Percentiles rank a stretch among this genome's conserved stretches.
Evolutionary conservation across 495 filamentous ascomycete genomes (phyloP).

Genomic region (Trypethelium eluteriae): DNA sequence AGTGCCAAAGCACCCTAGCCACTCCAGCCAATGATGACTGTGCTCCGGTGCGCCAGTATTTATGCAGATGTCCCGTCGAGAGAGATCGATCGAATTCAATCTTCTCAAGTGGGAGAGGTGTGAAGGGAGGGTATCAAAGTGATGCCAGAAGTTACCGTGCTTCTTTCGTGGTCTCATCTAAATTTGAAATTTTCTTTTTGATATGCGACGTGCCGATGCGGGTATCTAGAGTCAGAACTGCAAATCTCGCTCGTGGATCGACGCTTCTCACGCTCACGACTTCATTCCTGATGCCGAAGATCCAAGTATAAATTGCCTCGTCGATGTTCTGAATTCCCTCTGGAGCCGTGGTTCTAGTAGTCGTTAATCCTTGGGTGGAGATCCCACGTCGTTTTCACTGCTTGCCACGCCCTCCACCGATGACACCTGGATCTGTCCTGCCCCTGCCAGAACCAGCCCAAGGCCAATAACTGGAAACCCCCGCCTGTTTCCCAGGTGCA

Average conservation of each 20-base stretch:
- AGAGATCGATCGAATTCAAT: too few relatives aligned
- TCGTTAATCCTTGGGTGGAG: background rate
- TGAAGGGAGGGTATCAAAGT: background rate
- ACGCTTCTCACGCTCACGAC: background rate
- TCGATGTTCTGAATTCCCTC: background rate
- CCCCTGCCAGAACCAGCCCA: background rate
- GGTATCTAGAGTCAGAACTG: background rate
- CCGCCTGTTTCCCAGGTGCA: background rate
- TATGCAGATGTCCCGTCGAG: too few relatives aligned
- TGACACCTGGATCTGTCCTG: background rate
- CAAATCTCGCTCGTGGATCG: background rate
- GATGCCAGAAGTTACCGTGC: background rate
- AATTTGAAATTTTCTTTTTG: background rate
- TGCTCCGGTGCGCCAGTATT: too few relatives aligned
- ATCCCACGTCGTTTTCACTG: background rate
- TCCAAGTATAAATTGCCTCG: background rate
- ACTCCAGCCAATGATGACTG: too few relatives aligned
- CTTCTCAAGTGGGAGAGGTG: background rate
- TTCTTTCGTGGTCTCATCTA: background rate
- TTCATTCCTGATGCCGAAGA: background rate
- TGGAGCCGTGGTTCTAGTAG: background rate
- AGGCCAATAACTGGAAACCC: background rate
- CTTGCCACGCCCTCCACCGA: background rate
- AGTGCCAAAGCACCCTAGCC: too few relatives aligned
- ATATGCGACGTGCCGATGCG: background rate